phyloP scores from a whole-genome alignment of 176 grass and related monocot genomes.

The Alloteropsis semialata region DNA sequence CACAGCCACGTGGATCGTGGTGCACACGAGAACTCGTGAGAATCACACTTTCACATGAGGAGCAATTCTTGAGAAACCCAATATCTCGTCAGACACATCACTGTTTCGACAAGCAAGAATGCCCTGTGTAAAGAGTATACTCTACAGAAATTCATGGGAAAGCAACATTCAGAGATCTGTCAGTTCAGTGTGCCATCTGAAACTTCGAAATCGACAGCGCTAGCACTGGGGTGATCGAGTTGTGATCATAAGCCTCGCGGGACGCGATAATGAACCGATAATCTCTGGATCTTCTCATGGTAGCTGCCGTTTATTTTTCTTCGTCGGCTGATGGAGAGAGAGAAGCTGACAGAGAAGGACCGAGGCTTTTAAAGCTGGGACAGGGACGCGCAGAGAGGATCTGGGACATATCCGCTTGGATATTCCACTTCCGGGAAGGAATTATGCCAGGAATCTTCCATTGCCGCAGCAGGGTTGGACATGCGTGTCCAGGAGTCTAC shows the following conservation, averaged over 20 bases:
- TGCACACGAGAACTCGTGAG: background rate
- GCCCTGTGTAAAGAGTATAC: background rate
- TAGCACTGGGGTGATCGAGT: background rate
- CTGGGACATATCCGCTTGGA: conserved; percentile 38
- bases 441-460: conserved; percentile 53
- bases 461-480: background rate
- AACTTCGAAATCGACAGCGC: background rate
- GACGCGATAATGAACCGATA: background rate
- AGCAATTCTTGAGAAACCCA: rapidly evolving
- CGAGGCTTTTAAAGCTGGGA: background rate
- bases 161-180: background rate
- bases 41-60: rapidly evolving
- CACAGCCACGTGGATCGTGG: rapidly evolving
- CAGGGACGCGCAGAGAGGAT: conserved; percentile 52
- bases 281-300: background rate
- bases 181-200: background rate
- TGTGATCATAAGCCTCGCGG: too few species aligned
- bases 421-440: conserved; percentile 28
- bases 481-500: background rate
- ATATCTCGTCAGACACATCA: background rate
- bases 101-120: background rate
- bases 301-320: background rate
- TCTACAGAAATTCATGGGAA: background rate
- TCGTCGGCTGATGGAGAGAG: background rate
- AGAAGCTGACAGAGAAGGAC: background rate